phyloP scores from a whole-genome alignment of 176 grass and related monocot species.

The Raddia guianensis region DNA sequence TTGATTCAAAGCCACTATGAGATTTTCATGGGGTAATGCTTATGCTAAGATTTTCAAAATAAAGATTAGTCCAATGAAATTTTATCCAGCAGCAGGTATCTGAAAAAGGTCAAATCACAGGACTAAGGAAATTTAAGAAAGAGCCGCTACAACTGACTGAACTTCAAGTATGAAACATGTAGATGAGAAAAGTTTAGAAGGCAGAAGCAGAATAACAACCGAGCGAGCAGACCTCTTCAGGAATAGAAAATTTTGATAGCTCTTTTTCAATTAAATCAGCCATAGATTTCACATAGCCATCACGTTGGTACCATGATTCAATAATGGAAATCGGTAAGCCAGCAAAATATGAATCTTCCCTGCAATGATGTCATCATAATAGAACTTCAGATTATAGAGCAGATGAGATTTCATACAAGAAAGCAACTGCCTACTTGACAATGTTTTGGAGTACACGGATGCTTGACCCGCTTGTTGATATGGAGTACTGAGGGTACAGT shows the following conservation, averaged over 20 bases:
- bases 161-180: not conserved
- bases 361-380: slow-evolving; percentile 31
- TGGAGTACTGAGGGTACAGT: slow-evolving; percentile 97
- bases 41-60: not conserved
- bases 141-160: not conserved
- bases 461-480: slow-evolving; percentile 97
- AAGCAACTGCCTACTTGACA: slow-evolving; percentile 52
- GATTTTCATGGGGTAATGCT: not conserved
- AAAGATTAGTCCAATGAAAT: not conserved
- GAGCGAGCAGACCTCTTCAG: slow-evolving; percentile 68
- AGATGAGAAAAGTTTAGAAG: not conserved
- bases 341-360: slow-evolving; percentile 90
- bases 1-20: not conserved
- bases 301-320: slow-evolving; percentile 91
- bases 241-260: slow-evolving; percentile 57
- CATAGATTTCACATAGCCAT: slow-evolving; percentile 96
- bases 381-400: slow-evolving; percentile 17
- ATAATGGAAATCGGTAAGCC: slow-evolving; percentile 88
- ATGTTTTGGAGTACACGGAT: slow-evolving; percentile 83
- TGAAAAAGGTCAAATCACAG: not conserved
- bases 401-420: slow-evolving; percentile 10
- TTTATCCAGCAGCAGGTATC: not conserved
- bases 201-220: not conserved
- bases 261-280: slow-evolving; percentile 86
- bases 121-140: not conserved